phyloP scores from a whole-genome alignment of 257 asterid species.

The Jasminum sambac region DNA sequence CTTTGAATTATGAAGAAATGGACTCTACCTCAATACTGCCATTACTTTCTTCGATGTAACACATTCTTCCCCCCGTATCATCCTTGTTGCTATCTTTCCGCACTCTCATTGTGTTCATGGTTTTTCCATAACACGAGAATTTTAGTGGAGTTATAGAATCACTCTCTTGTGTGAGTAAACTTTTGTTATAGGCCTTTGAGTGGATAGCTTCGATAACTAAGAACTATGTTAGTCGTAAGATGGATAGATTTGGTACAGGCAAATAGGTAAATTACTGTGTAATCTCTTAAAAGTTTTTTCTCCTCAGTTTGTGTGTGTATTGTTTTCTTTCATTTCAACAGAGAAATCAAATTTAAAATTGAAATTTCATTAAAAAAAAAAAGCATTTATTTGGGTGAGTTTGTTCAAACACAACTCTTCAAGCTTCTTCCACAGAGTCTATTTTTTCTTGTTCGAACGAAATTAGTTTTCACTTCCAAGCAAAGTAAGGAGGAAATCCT shows the following conservation, averaged over 20 bases:
- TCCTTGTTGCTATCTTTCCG: not conserved
- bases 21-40: constrained; percentile 53
- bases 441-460: not conserved
- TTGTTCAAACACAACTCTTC: not conserved
- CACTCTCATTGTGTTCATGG: not conserved
- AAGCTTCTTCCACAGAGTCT: not conserved
- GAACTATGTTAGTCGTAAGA: too few relatives aligned
- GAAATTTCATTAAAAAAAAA: too few relatives aligned
- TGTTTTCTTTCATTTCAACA: too few relatives aligned
- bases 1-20: constrained; percentile 46
- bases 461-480: constrained; percentile 42
- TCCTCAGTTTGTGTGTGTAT: too few relatives aligned
- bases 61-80: not conserved
- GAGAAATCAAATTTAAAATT: too few relatives aligned
- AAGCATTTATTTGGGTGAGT: not conserved
- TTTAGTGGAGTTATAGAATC: not conserved
- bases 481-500: constrained; percentile 61
- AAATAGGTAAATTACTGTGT: too few relatives aligned
- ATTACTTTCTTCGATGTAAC: constrained; percentile 33
- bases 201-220: too few relatives aligned
- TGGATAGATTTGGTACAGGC: too few relatives aligned
- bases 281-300: too few relatives aligned
- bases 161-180: not conserved
- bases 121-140: not conserved
- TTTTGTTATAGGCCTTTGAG: too few relatives aligned